phyloP scores from a whole-genome alignment of 257 asterid genomes.

The Euphrasia confusa region DNA sequence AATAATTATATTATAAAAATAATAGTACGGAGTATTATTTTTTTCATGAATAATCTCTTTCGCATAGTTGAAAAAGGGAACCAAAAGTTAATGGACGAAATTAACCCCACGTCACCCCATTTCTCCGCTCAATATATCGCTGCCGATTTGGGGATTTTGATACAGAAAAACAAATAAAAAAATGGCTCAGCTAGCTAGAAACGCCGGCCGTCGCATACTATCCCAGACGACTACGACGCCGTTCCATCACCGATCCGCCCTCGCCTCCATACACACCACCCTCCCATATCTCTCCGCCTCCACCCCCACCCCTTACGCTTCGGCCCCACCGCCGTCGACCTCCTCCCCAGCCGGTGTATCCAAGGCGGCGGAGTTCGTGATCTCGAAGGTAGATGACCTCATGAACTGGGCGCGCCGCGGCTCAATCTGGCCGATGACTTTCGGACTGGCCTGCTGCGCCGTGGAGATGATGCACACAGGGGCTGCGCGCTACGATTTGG shows the following conservation, averaged over 20 bases:
- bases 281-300: conserved; percentile 53
- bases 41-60: too few relatives aligned
- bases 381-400: conserved; percentile 91
- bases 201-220: conserved; percentile 50
- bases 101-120: conserved; percentile 22
- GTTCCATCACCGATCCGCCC: conserved; percentile 49
- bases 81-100: conserved; percentile 21
- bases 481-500: conserved; percentile 93
- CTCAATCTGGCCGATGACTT: conserved; percentile 98
- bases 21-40: too few relatives aligned
- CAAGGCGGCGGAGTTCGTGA: conserved; percentile 82
- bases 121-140: conserved; percentile 2
- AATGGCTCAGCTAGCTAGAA: conserved; percentile 79
- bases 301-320: conserved; percentile 56
- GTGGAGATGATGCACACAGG: conserved; percentile 99
- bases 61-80: background rate
- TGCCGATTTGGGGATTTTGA: background rate
- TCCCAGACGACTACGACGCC: conserved; percentile 47
- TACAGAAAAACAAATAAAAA: conserved; percentile 30
- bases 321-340: conserved; percentile 64
- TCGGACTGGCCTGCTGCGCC: conserved; percentile 95
- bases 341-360: conserved; percentile 71
- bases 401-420: conserved; percentile 97
- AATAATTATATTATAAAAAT: too few relatives aligned
- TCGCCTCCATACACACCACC: conserved; percentile 78